Conservation (phyloP, 176 grass and related monocot genomes). For the Eleusine coracana region DNA sequence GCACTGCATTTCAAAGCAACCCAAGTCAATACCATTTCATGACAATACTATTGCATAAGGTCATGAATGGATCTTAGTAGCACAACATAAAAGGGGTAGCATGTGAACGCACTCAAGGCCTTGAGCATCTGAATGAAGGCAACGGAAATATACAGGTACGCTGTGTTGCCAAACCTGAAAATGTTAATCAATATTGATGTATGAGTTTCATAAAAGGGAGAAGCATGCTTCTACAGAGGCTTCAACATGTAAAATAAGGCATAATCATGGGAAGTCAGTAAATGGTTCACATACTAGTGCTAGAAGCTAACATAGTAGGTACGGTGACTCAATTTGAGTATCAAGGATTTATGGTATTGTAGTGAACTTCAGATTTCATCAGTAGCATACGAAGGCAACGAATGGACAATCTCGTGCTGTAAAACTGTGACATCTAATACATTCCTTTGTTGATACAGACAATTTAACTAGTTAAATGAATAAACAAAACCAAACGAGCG, state of each 20-base stretch:
- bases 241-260: conserved; percentile 9
- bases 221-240: neutral
- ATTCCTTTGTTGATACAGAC: neutral
- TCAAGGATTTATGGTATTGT: neutral
- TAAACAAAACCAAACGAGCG: conserved; percentile 9
- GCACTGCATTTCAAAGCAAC: conserved; percentile 72
- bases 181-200: conserved; percentile 34
- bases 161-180: conserved; percentile 96
- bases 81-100: conserved; percentile 20
- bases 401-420: neutral
- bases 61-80: conserved; percentile 29
- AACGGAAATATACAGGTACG: conserved; percentile 98
- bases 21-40: conserved; percentile 30
- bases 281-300: neutral
- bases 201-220: conserved; percentile 10
- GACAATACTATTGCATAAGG: conserved; percentile 9
- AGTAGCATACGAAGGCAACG: neutral
- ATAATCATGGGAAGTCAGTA: conserved; percentile 16
- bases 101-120: conserved; percentile 87
- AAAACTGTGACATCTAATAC: neutral
- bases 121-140: conserved; percentile 99
- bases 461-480: conserved; percentile 1
- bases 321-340: neutral
- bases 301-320: conserved; percentile 16
- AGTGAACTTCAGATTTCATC: conserved; percentile 1